phyloP scores from a whole-genome alignment of 1,284 basidiomycete species.

The Apiotrichum mycotoxinovorans region DNA sequence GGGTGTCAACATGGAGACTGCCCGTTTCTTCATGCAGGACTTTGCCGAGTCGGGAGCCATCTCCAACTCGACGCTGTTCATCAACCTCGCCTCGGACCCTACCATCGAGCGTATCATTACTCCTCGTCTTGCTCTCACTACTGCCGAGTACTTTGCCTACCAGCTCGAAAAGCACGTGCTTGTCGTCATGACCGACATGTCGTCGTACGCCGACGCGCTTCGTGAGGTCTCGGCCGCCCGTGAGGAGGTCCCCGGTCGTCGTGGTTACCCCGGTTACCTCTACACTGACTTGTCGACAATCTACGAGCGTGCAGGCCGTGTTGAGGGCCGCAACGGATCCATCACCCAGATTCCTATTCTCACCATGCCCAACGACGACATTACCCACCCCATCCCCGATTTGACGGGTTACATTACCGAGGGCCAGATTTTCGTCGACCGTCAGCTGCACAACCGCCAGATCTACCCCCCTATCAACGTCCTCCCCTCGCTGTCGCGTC shows the following conservation, averaged over 20 bases:
- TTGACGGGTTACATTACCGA: constrained; percentile 98
- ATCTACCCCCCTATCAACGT: constrained; percentile 99
- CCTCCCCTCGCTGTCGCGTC: constrained; percentile 91
- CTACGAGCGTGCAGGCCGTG: constrained; percentile 98
- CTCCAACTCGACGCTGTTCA: constrained; percentile 96
- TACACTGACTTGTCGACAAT: constrained; percentile 98
- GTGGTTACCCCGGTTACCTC: constrained; percentile 83
- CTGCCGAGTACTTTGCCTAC: constrained; percentile 99
- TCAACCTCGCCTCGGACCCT: constrained; percentile 99
- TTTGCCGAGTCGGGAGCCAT: constrained; percentile 98
- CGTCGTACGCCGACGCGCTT: constrained; percentile 30
- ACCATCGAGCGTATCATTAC: constrained; percentile 99
- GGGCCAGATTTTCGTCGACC: constrained; percentile 98
- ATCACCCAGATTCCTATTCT: constrained; percentile 99
- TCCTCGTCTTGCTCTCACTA: constrained; percentile 94
- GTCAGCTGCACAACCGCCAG: constrained; percentile 64
- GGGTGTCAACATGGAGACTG: constrained; percentile 99
- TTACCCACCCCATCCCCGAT: constrained; percentile 99
- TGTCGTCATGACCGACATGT: constrained; percentile 98
- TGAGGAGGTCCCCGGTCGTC: constrained; percentile 98
- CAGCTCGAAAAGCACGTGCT: constrained; percentile 99
- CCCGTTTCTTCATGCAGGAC: constrained; percentile 99
- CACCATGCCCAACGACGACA: constrained; percentile 99
- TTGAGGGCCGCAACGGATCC: constrained; percentile 94
- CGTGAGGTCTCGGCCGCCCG: constrained; percentile 83